These are phyloP conservation scores for Mycena venus DNA, from an alignment of 768 basidiomycete species.

Conservation along the genomic window DNA sequence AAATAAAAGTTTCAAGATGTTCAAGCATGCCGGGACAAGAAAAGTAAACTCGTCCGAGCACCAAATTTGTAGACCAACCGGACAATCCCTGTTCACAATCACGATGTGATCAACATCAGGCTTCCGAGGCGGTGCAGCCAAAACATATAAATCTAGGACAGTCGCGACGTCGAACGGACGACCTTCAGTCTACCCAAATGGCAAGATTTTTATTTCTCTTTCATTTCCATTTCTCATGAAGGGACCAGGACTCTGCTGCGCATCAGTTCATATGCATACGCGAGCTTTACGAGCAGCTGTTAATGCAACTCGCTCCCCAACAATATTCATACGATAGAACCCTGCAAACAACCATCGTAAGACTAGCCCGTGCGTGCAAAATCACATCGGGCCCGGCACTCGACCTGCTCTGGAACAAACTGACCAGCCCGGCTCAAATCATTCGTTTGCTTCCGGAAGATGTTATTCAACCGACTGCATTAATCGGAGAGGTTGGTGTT, in stretches of 20 bases:
- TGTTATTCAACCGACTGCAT: background rate
- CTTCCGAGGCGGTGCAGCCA: background rate
- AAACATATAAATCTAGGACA: background rate
- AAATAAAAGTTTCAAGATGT: too few relatives aligned
- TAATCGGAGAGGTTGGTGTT: background rate
- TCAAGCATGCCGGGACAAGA: background rate
- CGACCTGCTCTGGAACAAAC: background rate
- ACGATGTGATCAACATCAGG: background rate
- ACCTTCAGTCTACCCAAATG: background rate
- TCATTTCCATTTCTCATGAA: too few relatives aligned
- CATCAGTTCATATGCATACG: background rate
- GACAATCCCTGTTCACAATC: background rate
- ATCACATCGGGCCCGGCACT: slow-evolving; percentile 12
- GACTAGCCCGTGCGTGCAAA: slow-evolving; percentile 6
- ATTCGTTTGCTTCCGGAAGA: slow-evolving; percentile 9
- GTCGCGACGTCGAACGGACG: background rate
- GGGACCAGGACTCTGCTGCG: background rate
- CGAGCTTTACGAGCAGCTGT: slow-evolving; percentile 9
- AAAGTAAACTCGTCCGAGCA: too few relatives aligned
- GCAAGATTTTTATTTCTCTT: background rate
- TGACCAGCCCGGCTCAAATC: background rate
- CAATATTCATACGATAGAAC: background rate
- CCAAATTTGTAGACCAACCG: too few relatives aligned
- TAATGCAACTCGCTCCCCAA: background rate
- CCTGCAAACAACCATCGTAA: background rate